Base-by-base conservation (phyloP, 2,329 filamentous ascomycete species). In the Fusarium sacchari region DNA sequence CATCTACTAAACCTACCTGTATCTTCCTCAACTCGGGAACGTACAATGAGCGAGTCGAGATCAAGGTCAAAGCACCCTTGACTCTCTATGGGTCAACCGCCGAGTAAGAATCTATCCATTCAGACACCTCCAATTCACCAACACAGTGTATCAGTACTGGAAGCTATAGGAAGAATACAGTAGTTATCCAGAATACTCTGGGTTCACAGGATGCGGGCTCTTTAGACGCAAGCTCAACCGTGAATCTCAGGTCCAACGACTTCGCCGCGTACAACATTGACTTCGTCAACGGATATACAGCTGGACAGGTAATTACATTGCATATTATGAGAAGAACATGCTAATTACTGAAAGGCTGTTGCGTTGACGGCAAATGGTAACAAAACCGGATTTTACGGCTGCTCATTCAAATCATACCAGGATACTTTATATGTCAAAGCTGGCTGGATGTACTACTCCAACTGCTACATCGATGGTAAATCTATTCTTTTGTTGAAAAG, bases 401-500 rank as follows among this genome's bases (percentile, higher is more conserved):
- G 46, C 15, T 49, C 46, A 2, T 49, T 49, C 22, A 49, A 32
- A 1, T 49, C 46, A 7, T 49, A 49, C 22, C 46, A 49, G 28
- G 46, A 49, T 6, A 32, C 46, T 5, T 5, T 49, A 1, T 49
- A 49, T 32, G 46, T 13, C 14, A 49, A 49, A 15, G 22, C 46
- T 7, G 28, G 28, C 0, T 49, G 28, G 28, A 49, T 49, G 46
- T 49, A 49, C 0, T 49, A n/a, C 46, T 49, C 28, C 1, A 49
- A 32, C 3, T 49, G 28, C 3, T 49, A 49, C 13, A 32, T 49
- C 15, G 46, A 49, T 7, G 46, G 39, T 40, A 14, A 8, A 20
- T 0, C 12, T 40, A 12, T 6, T 2, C 12, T 2, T 32, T 14
- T 6, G 32, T 32, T 14, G 14, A 13, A 1, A 32, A 32, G 12